Percentiles rank a stretch among this genome's conserved stretches.
Conservation (phyloP, 228 moss, liverwort and hornwort genomes). For the Sphagnum magellanicum region DNA sequence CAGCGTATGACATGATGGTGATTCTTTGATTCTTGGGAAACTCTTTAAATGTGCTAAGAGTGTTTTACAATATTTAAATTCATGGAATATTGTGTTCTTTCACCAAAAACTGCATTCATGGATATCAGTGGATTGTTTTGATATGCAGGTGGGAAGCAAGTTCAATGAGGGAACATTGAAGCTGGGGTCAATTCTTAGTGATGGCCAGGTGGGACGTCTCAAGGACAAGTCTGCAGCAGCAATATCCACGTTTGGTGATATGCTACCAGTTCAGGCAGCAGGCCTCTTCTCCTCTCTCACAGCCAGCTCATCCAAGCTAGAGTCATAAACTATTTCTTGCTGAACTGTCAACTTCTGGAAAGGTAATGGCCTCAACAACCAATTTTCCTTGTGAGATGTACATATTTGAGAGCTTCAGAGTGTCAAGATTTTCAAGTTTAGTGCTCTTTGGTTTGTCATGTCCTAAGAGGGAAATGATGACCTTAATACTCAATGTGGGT, state of each 20-base stretch:
- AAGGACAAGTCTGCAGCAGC: slow-evolving; percentile 91
- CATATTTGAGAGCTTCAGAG: too few species aligned
- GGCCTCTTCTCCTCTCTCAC: slow-evolving; percentile 80
- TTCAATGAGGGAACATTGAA: slow-evolving; percentile 88
- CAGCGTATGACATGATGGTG: not conserved
- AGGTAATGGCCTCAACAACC: too few species aligned
- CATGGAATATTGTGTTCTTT: too few species aligned
- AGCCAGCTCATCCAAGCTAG: slow-evolving; percentile 73
- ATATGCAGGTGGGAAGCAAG: slow-evolving; percentile 76
- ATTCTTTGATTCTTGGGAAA: too few species aligned
- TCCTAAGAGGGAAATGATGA: too few species aligned
- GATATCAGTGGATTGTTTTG: not conserved
- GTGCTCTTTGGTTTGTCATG: too few species aligned
- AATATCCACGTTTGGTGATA: slow-evolving; percentile 89
- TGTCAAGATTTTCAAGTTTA: too few species aligned
- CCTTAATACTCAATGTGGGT: too few species aligned
- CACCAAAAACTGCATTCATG: not conserved
- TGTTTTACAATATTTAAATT: too few species aligned
- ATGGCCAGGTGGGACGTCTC: slow-evolving; percentile 80
- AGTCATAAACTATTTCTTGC: slow-evolving; percentile 14
- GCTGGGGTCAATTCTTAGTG: slow-evolving; percentile 76
- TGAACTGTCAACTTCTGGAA: too few species aligned
- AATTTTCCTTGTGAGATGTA: too few species aligned
- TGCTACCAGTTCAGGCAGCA: slow-evolving; percentile 85
- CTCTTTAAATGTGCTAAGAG: too few species aligned